A percentile compares a stretch with the other conserved stretches of the same genome.
Conservation (phyloP, 345 rosid species). For the Aegle marmelos region DNA sequence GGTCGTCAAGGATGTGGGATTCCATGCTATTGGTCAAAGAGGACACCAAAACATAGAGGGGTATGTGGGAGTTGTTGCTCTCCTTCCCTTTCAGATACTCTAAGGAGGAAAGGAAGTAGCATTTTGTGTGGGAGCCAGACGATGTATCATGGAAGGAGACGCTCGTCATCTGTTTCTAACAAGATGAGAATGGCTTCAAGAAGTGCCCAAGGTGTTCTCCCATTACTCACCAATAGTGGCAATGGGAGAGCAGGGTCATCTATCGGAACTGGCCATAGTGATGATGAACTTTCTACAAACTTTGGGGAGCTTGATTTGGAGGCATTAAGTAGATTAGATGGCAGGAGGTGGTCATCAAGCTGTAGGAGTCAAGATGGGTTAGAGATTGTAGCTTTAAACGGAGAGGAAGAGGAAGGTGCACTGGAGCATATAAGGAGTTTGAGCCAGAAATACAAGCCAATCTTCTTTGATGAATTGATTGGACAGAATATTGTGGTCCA, state of each 20-base stretch:
- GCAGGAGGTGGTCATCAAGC: constrained; percentile 90
- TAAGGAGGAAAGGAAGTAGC: constrained; percentile 84
- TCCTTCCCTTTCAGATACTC: constrained; percentile 85
- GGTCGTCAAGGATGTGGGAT: constrained; percentile 92
- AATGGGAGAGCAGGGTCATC: constrained; percentile 79
- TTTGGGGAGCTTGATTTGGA: constrained; percentile 92
- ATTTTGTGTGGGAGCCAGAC: constrained; percentile 74
- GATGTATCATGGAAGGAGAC: constrained; percentile 48
- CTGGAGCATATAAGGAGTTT: constrained; percentile 65
- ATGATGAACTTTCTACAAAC: constrained; percentile 92
- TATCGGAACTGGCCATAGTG: constrained; percentile 64
- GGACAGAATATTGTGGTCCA: constrained; percentile 94
- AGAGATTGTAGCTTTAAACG: constrained; percentile 55
- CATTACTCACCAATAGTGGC: constrained; percentile 62
- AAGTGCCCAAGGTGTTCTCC: constrained; percentile 73
- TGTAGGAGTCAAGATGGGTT: constrained; percentile 86
- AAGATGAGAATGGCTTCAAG: constrained; percentile 51
- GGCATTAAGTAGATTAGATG: constrained; percentile 97
- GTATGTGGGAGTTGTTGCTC: constrained; percentile 76
- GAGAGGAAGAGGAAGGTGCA: constrained; percentile 64
- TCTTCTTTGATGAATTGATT: constrained; percentile 76
- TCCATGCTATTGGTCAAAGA: constrained; percentile 91
- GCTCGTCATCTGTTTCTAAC: constrained; percentile 42
- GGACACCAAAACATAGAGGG: constrained; percentile 70
- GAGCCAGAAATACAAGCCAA: constrained; percentile 86